Base-by-base conservation (phyloP, 768 basidiomycete species). In the Russula earlei region DNA sequence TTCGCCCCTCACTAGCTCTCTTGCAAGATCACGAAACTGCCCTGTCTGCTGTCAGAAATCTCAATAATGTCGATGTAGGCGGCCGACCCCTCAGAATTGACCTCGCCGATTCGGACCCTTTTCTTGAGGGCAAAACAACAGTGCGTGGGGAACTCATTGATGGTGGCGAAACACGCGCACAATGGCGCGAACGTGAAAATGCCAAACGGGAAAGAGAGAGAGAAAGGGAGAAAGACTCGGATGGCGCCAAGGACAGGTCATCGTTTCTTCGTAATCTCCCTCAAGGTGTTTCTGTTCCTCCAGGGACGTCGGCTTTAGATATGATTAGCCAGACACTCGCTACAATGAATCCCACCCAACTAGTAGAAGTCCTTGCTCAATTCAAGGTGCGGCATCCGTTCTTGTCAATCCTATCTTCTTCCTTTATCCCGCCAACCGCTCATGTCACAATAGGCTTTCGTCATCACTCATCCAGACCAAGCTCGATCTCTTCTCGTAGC, bases 71-170 rank as follows among this genome's bases (percentile, higher is more conserved):
- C 49, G 91, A 92, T 63, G 88, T 97, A 31, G 91, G 89, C 54
- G 96, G 96, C 4, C 83, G 96, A 9, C 87, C 89, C 2, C 76
- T 99, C 42, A 84, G 94, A 47, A 94, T 99, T 64, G 95, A 98
- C 68, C 78, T 95, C 34, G 91, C 93, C 44, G 90, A 94, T 67
- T 91, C 89, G 27, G 91, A 93, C 63, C 91, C 93, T 5, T 88
- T 91, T 67, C 82, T 92, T 57, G 85, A 93, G 74, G 87, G 88
- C 63, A 87, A 92, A 75, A 91, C 89, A 9, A 90, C 91, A 51
- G 82, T 90, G 17, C 80, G 84, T 55, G 89, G 91, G 62, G 89
- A 90, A 65, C 75, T 90, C 41, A 66, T 89, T 50, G 88, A 91
- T 65, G 78, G 80, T 48, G 82, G 81, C 52, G 84, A 78, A 67